Evolutionary conservation across 768 basidiomycete species (phyloP), one percentile per base, ranked within the genome.

Genomic region (Neoboletus subvelutipes): DNA sequence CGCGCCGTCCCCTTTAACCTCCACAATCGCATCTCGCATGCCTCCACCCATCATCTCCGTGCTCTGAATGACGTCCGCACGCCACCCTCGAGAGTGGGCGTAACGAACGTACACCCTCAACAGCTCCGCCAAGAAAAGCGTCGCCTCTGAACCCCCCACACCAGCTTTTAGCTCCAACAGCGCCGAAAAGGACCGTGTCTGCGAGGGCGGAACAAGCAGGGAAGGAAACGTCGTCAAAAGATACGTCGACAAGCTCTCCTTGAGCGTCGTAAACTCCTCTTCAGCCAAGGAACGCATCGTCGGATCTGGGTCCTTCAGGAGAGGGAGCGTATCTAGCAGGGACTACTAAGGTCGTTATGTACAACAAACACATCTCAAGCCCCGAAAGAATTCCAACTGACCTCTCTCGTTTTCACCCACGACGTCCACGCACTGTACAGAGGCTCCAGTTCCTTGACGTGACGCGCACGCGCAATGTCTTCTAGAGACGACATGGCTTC

Each of bases 111-210:
- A 50, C 1, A 50, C 49, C 49, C 87, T 76, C 42, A 91, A 65
- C 29, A 98, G 69, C 50, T 95, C 88, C 1, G 75, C 80, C 2
- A 90, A 77, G 63, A 98, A 98, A 20, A 51, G 50, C 8, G 28
- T 51, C 28, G 50, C 50, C 26, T 50, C 49, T 2, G 50, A 51
- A 9, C 50, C 50, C 13, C 50, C 50, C 15, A 51, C 39, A 10
- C 39, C 39, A 15, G 94, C 84, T 65, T 96, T 96, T 47, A 98
- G 76, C 64, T 98, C 96, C 59, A 99, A 75, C 49, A 98, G 77
- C 3, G 92, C 92, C 11, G 89, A 88, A 17, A 92, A 76, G 3
- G 80, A 71, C 0, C 76, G 74, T 1, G 92, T 92, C 4, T 79
- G 61, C 0, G 90, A 90, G 0, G 84, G 75, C 0, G 92, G 49